Evolutionary conservation across 2,329 filamentous ascomycete genomes (phyloP), one percentile per base, ranked within the genome.

Genomic region (Arachnomyces sp.): DNA sequence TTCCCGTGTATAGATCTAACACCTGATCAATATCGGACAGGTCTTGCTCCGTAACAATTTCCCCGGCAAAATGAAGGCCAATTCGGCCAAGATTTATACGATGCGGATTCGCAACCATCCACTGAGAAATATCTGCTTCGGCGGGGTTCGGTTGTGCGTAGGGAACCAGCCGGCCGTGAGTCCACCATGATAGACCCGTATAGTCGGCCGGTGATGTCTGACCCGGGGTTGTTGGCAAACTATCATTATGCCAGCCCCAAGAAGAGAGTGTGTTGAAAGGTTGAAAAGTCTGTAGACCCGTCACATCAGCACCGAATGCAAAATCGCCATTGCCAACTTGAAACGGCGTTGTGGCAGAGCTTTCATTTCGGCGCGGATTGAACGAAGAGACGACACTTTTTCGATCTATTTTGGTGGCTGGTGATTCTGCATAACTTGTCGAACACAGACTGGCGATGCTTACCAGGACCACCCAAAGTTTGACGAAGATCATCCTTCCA

Each of bases 81-180:
- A 75, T 61, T 3, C 61, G 64, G 3, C 62, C 73, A 1, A 75
- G 46, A 44, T 75, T 75, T 13, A 74, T 55, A 4, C 73, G 60
- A 48, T 75, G 71, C 0, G 72, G 73, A 45, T 76, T 76, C 40
- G 64, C 61, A 21, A 73, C 73, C 14, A 77, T 54, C 74, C 73
- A 77, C 42, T 75, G 68, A 3, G 68, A 71, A 17, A 68, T 68
- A 7, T 61, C 55, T 12, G 53, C 51, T 38, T 69, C 50, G 3
- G 52, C 53, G 1, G 65, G 61, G 39, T 69, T 68, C 0, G 64
- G 62, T 43, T 66, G 62, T 14, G 57, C 58, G 51, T 69, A 69
- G 31, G 66, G 67, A 4, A 70, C 60, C 5, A 68, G 53, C 6
- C 62, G 52, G 15, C 54, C 65, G 44, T 70, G 65, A 4, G 66